These are phyloP conservation scores for Saccharomyces jurei DNA, from an alignment of 805 yeast species.

Conservation along the genomic window DNA sequence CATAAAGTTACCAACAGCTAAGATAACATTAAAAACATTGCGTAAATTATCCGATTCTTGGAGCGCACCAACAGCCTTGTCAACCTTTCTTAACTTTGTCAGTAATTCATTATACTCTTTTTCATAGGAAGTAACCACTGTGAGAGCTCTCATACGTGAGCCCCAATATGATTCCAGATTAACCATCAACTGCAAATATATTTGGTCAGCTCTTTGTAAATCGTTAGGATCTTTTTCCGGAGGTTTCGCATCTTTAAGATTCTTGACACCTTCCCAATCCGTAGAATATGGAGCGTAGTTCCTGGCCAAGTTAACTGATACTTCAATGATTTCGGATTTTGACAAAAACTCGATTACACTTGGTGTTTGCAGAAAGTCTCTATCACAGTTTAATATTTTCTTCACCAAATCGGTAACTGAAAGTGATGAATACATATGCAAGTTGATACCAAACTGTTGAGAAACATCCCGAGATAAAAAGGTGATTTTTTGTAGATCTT, in stretches of 20 bases:
- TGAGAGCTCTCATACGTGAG: slow-evolving; percentile 77
- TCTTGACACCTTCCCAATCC: slow-evolving; percentile 47
- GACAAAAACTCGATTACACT: slow-evolving; percentile 81
- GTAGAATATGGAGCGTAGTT: slow-evolving; percentile 75
- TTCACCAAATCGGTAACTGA: slow-evolving; percentile 58
- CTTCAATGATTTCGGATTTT: slow-evolving; percentile 65
- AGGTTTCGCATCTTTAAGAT: slow-evolving; percentile 32
- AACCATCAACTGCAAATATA: slow-evolving; percentile 74
- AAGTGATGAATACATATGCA: slow-evolving; percentile 63
- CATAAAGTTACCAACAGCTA: slow-evolving; percentile 94
- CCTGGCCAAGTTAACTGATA: slow-evolving; percentile 61
- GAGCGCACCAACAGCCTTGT: slow-evolving; percentile 62
- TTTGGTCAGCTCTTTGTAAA: slow-evolving; percentile 78
- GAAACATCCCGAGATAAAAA: slow-evolving; percentile 77
- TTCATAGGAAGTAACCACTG: slow-evolving; percentile 60
- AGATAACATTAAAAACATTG: slow-evolving; percentile 70
- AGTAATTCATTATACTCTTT: slow-evolving; percentile 71
- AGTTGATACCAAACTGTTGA: slow-evolving; percentile 90
- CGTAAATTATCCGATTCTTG: slow-evolving; percentile 59
- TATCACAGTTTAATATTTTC: slow-evolving; percentile 71
- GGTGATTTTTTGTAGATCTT: slow-evolving; percentile 48
- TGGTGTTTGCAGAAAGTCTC: slow-evolving; percentile 55
- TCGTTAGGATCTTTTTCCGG: slow-evolving; percentile 70
- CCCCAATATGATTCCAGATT: slow-evolving; percentile 88
- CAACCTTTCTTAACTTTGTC: slow-evolving; percentile 58